Evolutionary conservation across 73 alveolate genomes (phyloP).

Genomic region (Tetrahymena malaccensis): DNA sequence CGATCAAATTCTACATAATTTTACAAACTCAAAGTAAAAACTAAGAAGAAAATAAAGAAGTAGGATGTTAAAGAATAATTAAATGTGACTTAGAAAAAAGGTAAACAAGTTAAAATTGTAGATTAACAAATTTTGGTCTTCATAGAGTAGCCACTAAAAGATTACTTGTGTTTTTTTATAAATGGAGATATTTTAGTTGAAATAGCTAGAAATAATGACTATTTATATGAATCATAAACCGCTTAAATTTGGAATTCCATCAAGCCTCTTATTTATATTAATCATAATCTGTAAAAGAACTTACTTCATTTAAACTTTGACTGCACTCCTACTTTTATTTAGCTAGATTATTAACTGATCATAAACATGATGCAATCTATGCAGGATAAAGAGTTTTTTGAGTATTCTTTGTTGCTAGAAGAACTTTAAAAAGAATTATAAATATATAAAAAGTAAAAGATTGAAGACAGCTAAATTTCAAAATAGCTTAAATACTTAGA

Average conservation of each 20-base stretch:
- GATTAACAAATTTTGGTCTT: background rate
- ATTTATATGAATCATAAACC: background rate
- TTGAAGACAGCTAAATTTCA: background rate
- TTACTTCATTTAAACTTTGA: background rate
- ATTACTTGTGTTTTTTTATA: background rate
- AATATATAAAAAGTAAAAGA: background rate
- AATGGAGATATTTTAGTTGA: background rate
- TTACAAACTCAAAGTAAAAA: too few species aligned
- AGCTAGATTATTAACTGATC: background rate
- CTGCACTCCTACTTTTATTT: background rate
- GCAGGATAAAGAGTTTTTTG: background rate
- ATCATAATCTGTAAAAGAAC: background rate
- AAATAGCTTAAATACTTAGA: background rate
- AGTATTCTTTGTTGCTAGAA: background rate
- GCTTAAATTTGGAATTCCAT: background rate
- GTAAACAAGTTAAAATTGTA: background rate
- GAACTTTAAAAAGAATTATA: background rate
- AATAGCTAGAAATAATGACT: background rate
- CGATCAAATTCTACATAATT: too few species aligned
- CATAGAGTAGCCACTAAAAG: background rate
- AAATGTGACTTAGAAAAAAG: too few species aligned
- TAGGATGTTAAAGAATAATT: too few species aligned
- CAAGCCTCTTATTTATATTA: background rate
- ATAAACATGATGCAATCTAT: background rate
- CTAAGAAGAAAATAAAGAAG: too few species aligned